Conservation (phyloP, 352 stramenopile species). For the Globisporangium spinosum region DNA sequence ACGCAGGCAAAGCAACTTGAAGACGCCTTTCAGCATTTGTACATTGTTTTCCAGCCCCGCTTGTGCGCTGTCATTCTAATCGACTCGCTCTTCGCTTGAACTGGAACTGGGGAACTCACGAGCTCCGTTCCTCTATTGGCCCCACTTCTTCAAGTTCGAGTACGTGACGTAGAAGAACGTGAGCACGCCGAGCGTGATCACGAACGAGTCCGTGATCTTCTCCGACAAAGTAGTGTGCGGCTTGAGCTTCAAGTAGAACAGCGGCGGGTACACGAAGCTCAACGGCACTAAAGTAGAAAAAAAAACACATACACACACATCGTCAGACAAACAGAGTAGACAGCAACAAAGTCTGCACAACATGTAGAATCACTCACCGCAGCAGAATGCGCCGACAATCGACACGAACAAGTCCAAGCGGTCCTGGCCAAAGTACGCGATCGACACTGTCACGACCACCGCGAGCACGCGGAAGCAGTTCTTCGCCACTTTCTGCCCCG, state of each 20-base stretch:
- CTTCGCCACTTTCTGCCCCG: constrained; percentile 66
- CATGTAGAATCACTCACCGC: constrained; percentile 38
- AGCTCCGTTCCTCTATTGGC: background rate
- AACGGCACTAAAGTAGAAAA: constrained; percentile 44
- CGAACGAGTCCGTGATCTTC: constrained; percentile 55
- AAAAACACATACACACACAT: background rate
- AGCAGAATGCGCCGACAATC: constrained; percentile 79
- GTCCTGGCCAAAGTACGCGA: constrained; percentile 75
- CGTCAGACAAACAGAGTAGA: background rate
- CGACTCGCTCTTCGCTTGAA: background rate
- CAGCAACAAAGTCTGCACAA: background rate
- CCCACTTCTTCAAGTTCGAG: constrained; percentile 71
- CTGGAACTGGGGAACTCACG: background rate
- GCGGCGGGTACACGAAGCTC: constrained; percentile 76
- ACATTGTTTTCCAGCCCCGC: no score
- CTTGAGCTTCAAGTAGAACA: constrained; percentile 77
- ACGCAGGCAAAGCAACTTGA: background rate
- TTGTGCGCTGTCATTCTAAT: background rate
- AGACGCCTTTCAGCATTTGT: background rate
- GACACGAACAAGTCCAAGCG: constrained; percentile 81
- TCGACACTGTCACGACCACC: constrained; percentile 58
- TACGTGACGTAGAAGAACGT: constrained; percentile 85
- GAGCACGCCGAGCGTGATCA: constrained; percentile 57
- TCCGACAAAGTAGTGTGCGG: constrained; percentile 38
- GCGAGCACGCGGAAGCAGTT: constrained; percentile 66